Evolutionary conservation across 139 green algal genomes (phyloP).

Genomic region (Chlamydomonas schloesseri): DNA sequence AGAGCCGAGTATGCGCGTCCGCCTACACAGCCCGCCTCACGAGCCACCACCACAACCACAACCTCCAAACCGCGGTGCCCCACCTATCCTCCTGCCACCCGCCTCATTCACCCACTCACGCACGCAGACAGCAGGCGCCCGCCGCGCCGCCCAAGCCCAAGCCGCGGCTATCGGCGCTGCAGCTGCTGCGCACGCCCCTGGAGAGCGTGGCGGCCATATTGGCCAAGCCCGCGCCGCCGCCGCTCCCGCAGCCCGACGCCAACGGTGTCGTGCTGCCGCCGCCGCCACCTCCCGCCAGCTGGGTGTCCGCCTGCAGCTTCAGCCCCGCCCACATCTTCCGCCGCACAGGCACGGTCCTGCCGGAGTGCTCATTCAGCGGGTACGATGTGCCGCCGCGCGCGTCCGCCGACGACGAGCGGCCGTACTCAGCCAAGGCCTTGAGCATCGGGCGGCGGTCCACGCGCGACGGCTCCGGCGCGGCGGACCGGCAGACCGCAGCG

Average conservation of each 20-base stretch:
- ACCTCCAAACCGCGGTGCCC: too few species aligned
- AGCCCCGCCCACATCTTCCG: conserved; percentile 21
- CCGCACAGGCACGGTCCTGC: neutral
- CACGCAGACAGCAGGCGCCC: neutral
- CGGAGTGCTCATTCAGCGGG: neutral
- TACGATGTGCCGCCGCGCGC: neutral
- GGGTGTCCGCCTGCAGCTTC: conserved; percentile 1
- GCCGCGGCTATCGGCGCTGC: neutral
- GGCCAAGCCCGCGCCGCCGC: neutral
- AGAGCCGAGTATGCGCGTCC: too few species aligned
- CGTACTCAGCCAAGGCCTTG: too few species aligned
- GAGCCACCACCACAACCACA: too few species aligned
- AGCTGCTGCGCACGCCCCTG: conserved; percentile 8
- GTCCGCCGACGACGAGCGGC: neutral
- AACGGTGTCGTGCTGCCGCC: neutral
- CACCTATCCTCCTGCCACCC: too few species aligned
- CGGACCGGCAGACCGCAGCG: too few species aligned
- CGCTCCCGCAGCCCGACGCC: neutral
- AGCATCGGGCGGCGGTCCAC: too few species aligned
- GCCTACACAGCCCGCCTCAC: too few species aligned
- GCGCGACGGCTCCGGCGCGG: too few species aligned
- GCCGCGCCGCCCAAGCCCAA: neutral
- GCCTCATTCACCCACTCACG: neutral
- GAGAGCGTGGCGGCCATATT: neutral
- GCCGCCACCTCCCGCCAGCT: conserved; percentile 2